Percentiles rank a stretch among this genome's conserved stretches.
phyloP scores from a whole-genome alignment of 2,329 filamentous ascomycete genomes.

The Phaeosphaeria sp. region DNA sequence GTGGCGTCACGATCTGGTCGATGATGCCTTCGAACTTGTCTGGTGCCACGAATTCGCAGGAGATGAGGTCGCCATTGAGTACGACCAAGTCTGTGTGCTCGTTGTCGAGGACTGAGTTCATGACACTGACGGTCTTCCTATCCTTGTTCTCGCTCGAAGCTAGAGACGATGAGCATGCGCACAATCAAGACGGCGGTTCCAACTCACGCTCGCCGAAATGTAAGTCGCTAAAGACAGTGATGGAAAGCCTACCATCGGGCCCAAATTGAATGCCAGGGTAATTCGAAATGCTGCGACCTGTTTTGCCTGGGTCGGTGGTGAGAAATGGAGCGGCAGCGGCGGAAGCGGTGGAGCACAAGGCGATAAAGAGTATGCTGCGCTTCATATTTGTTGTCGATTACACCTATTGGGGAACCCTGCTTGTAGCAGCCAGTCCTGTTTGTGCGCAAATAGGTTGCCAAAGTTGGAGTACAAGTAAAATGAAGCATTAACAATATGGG shows the following conservation, averaged over 20 bases:
- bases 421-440: too few relatives aligned
- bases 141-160: conserved; percentile 49
- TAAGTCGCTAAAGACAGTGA: conserved; percentile 70
- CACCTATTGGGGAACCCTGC: not conserved
- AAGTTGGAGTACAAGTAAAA: not conserved
- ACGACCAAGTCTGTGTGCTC: conserved; percentile 68
- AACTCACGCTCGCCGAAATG: conserved; percentile 72
- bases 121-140: conserved; percentile 61
- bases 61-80: conserved; percentile 74
- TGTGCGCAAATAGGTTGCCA: too few relatives aligned
- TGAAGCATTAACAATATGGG: too few relatives aligned
- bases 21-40: conserved; percentile 25
- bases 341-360: not conserved
- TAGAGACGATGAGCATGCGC: conserved; percentile 11
- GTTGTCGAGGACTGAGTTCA: conserved; percentile 63
- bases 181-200: conserved; percentile 20
- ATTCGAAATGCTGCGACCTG: conserved; percentile 9
- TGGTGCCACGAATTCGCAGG: conserved; percentile 59
- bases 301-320: not conserved
- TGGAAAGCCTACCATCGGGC: conserved; percentile 52
- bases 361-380: conserved; percentile 1
- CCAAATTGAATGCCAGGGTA: conserved; percentile 34
- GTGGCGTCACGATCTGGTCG: conserved; percentile 44
- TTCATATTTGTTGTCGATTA: not conserved
- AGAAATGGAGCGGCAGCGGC: conserved; percentile 6